Evolutionary conservation across 495 filamentous ascomycete species (phyloP).

Genomic region (Penicillium coprophilum): DNA sequence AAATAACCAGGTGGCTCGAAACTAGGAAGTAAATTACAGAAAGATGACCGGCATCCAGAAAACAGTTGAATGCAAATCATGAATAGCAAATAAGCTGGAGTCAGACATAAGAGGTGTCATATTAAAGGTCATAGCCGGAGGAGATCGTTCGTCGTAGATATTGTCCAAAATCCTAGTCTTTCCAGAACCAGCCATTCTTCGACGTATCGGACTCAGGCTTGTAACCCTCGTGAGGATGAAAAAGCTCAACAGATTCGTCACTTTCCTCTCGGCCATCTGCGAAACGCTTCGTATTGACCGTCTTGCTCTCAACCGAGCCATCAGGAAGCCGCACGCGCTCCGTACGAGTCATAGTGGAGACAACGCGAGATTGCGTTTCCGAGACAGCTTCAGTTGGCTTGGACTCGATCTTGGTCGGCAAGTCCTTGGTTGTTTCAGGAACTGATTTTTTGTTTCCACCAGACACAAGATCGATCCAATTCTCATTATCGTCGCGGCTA

Average conservation of each 20-base stretch:
- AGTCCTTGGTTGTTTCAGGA: slow-evolving; percentile 20
- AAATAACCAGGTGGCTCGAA: not conserved
- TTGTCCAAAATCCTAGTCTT: slow-evolving; percentile 18
- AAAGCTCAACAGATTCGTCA: slow-evolving; percentile 45
- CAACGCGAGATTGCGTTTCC: slow-evolving; percentile 33
- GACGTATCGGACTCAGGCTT: slow-evolving; percentile 19
- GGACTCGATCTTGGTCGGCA: slow-evolving; percentile 2
- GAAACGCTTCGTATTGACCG: slow-evolving; percentile 60
- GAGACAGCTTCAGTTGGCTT: slow-evolving; percentile 7
- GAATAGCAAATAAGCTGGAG: not conserved
- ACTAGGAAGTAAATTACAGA: not conserved
- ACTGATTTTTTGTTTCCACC: slow-evolving; percentile 35
- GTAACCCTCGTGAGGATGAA: slow-evolving; percentile 18
- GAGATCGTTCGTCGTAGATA: not conserved
- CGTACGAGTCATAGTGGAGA: slow-evolving; percentile 60
- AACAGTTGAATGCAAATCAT: not conserved
- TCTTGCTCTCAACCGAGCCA: slow-evolving; percentile 60
- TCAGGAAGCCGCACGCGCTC: slow-evolving; percentile 54
- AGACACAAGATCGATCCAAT: slow-evolving; percentile 35
- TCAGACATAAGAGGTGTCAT: not conserved
- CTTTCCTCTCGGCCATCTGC: slow-evolving; percentile 63
- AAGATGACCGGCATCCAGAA: not conserved
- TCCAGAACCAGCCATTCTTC: slow-evolving; percentile 47
- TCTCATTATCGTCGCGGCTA: slow-evolving; percentile 27
- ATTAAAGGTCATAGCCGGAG: not conserved